Evolutionary conservation across 2,329 filamentous ascomycete genomes (phyloP).

Genomic region (Colletotrichum plurivorum): DNA sequence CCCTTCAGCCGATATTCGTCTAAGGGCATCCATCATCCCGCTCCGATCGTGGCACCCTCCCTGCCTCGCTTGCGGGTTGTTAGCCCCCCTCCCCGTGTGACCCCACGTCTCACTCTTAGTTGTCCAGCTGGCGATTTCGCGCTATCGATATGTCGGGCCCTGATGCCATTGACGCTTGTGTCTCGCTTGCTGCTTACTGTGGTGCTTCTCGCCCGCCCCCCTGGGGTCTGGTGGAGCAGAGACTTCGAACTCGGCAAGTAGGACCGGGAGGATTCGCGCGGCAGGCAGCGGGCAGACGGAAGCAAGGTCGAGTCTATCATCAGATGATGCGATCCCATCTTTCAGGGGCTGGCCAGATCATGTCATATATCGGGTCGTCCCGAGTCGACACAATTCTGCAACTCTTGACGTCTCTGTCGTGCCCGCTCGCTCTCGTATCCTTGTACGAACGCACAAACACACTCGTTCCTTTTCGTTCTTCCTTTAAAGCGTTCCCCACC

Average conservation of each 20-base stretch:
- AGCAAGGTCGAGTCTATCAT: conserved; percentile 11
- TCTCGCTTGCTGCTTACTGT: conserved; percentile 3
- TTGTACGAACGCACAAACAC: conserved; percentile 28
- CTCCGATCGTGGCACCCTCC: background rate
- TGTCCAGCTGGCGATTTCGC: background rate
- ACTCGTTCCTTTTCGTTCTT: conserved; percentile 6
- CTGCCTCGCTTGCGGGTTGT: background rate
- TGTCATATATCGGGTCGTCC: conserved; percentile 25
- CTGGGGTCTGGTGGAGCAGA: conserved; percentile 25
- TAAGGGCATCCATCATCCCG: background rate
- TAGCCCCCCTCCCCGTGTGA: background rate
- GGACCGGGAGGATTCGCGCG: conserved; percentile 12
- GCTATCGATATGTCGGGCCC: conserved; percentile 7
- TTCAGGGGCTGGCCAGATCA: conserved; percentile 1
- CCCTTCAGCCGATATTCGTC: conserved; percentile 5
- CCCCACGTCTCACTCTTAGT: conserved; percentile 6
- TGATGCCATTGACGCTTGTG: background rate
- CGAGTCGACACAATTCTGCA: conserved; percentile 15
- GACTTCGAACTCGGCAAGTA: conserved; percentile 11
- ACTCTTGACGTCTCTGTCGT: conserved; percentile 4
- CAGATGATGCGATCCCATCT: conserved; percentile 9
- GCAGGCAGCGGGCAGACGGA: background rate
- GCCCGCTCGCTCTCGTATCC: conserved; percentile 18
- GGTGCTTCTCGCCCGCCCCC: conserved; percentile 13
- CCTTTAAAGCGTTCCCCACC: background rate